Evolutionary conservation across 192 early-diverging fungal genomes (phyloP).

Genomic region (Paraglomus brasilianum): DNA sequence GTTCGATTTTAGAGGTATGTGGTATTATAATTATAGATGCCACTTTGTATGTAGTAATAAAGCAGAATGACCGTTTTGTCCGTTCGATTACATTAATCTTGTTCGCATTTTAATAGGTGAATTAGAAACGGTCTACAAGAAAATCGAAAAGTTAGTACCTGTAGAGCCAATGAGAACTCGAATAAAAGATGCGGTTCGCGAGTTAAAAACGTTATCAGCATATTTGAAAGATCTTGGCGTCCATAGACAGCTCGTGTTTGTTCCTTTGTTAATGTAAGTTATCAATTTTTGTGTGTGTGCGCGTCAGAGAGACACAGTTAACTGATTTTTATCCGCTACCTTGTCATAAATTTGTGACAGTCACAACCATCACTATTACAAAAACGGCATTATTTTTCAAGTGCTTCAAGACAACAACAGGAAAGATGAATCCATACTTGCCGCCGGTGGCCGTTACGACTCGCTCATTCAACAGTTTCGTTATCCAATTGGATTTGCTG

Average conservation of each 20-base stretch:
- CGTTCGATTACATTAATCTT: background rate
- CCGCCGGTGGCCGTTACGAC: slow-evolving; percentile 56
- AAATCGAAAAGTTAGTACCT: slow-evolving; percentile 47
- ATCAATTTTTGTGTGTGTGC: background rate
- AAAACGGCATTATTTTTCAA: slow-evolving; percentile 58
- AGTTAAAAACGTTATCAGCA: slow-evolving; percentile 40
- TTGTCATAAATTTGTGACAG: slow-evolving; percentile 16
- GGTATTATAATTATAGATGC: too few relatives aligned
- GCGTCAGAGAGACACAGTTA: background rate
- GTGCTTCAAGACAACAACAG: slow-evolving; percentile 48
- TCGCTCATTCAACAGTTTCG: slow-evolving; percentile 53
- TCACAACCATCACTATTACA: slow-evolving; percentile 58
- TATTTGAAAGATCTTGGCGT: slow-evolving; percentile 50
- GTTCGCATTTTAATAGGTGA: slow-evolving; percentile 36
- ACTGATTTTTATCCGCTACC: background rate
- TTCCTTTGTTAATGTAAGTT: slow-evolving; percentile 50
- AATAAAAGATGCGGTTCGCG: slow-evolving; percentile 40
- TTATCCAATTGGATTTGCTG: slow-evolving; percentile 40
- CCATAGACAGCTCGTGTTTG: slow-evolving; percentile 50
- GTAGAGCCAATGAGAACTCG: slow-evolving; percentile 39
- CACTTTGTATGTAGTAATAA: slow-evolving; percentile 10
- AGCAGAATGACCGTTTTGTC: background rate
- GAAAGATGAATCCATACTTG: slow-evolving; percentile 48
- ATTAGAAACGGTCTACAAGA: slow-evolving; percentile 45
- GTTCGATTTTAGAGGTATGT: slow-evolving; percentile 61